Conservation (phyloP, 169 alveolate species). For the Cryptosporidium sp. region DNA sequence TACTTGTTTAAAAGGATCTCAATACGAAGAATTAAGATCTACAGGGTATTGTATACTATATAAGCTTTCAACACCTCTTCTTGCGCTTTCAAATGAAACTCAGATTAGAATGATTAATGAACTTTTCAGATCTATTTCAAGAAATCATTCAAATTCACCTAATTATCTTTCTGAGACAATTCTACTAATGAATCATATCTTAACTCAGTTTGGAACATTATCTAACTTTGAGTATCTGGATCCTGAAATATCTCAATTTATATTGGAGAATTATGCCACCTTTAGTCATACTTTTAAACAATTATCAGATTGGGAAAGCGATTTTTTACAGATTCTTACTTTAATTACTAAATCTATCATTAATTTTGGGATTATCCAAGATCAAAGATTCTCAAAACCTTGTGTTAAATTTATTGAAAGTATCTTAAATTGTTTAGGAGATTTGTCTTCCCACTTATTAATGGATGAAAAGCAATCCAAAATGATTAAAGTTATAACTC, state of each 20-base stretch:
- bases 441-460: neutral
- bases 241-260: conserved; percentile 2
- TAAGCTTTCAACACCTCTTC: conserved; percentile 25
- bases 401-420: conserved; percentile 7
- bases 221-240: neutral
- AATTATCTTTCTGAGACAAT: conserved; percentile 36
- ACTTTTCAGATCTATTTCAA: conserved; percentile 13
- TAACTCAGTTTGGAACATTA: conserved; percentile 14
- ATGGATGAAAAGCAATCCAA: conserved; percentile 11
- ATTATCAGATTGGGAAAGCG: conserved; percentile 40
- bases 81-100: conserved; percentile 25
- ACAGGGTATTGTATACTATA: conserved; percentile 66
- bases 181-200: conserved; percentile 23
- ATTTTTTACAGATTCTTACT: conserved; percentile 14
- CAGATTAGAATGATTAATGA: conserved; percentile 30
- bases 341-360: conserved; percentile 35
- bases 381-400: neutral
- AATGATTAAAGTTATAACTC: conserved; percentile 8
- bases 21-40: conserved; percentile 68
- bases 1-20: conserved; percentile 35
- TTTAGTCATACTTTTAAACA: conserved; percentile 16
- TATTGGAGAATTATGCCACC: neutral
- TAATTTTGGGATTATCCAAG: conserved; percentile 18
- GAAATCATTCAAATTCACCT: neutral
- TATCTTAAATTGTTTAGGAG: neutral